phyloP scores from a whole-genome alignment of 2,329 filamentous ascomycete species.

The Sporothrix humicola region DNA sequence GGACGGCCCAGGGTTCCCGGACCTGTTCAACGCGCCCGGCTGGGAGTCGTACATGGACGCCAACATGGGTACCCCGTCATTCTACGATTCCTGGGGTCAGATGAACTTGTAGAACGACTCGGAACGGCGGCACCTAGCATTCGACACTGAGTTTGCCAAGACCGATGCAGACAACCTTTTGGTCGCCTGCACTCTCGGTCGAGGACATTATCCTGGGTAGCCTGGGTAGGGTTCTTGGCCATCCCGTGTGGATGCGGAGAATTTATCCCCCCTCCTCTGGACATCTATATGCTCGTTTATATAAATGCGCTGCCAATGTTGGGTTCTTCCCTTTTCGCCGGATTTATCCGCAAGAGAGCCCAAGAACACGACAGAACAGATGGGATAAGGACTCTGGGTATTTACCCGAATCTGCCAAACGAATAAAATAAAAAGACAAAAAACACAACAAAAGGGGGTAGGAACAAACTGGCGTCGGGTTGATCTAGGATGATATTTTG shows the following conservation, averaged over 20 bases:
- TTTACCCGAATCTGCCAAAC: conserved; percentile 21
- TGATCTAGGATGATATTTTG: background rate
- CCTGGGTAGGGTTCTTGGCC: conserved; percentile 3
- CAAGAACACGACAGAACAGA: no score
- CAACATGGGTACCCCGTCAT: conserved; percentile 31
- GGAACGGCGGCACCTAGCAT: background rate
- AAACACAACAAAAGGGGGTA: background rate
- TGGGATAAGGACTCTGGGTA: background rate
- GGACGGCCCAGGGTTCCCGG: conserved; percentile 36
- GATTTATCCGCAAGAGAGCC: conserved; percentile 1
- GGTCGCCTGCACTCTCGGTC: background rate
- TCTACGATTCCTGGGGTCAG: conserved; percentile 28
- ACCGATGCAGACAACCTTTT: background rate
- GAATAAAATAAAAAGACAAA: background rate
- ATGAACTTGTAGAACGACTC: background rate
- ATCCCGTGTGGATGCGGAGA: conserved; percentile 7
- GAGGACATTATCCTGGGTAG: background rate
- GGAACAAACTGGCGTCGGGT: background rate
- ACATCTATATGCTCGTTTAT: background rate
- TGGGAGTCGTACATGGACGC: conserved; percentile 35
- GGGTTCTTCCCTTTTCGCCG: background rate
- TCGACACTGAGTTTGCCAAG: background rate
- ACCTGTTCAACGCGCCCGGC: conserved; percentile 29
- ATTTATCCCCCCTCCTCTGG: background rate
- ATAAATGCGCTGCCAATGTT: conserved; percentile 6